Base-by-base conservation (phyloP, 2,329 filamentous ascomycete species). In the Epichloe scottii region DNA sequence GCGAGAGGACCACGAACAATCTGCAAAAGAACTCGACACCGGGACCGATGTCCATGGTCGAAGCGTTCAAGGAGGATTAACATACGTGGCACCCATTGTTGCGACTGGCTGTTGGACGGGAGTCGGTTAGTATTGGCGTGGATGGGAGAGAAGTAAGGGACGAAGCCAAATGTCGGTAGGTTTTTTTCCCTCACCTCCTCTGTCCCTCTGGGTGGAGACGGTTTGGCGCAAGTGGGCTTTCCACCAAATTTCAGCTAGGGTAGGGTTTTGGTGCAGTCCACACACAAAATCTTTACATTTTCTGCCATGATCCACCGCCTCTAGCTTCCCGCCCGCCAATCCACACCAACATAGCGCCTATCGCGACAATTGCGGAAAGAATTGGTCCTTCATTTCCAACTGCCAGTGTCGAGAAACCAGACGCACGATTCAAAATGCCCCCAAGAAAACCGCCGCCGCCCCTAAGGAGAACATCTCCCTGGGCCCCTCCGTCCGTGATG, bases 401-500 rank as follows among this genome's bases (percentile, higher is more conserved):
- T 62, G 62, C 63, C 60, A 64, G 58, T 60, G 58, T 64, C 63
- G 56, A 64, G 60, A 56, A 61, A 64, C 59, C 64, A 63, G 60
- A 62, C 59, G 34, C 10, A 37, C 59, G 59, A 60, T 66, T 73
- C 79, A 87, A 75, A 71, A 97, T 97, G 91, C 78, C 90, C 90
- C 90, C 73, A 94, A 94, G 84, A 90, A 91, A 81, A 84, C 84
- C 73, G 76, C 82, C 71, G 76, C 82, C 71, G 83, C 87, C 68
- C 80, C 82, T 66, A 84, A 91, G 79, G 93, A 97, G 85, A 98
- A 98, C 79, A 93, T 98, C 81, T 90, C 87, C 75, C 84, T 97
- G 67, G 93, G 93, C 67, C 93, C 93, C 71, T 88, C 95, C 75
- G 87, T 90, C 78, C 86, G 90, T 71, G 91, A 96, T 81, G 90